Base-by-base conservation (phyloP, 768 basidiomycete species). In the Phanerochaete carnosa region DNA sequence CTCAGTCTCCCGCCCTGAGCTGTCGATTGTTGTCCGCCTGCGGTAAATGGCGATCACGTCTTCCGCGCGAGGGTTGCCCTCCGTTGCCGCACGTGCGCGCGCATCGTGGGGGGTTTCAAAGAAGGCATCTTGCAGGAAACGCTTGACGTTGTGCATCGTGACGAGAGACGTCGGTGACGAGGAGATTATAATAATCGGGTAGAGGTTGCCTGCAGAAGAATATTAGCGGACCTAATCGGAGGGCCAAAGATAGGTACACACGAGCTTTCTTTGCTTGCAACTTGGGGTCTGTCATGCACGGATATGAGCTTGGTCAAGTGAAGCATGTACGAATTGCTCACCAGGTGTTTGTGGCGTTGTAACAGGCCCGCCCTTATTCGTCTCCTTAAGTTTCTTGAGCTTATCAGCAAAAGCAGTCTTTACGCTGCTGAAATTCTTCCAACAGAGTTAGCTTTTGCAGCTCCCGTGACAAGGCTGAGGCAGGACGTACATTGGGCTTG, bases 121-220 rank as follows among this genome's bases (percentile, higher is more conserved):
- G 19, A 67, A 65, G 0, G 93, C 84, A 68, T 98, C 94, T 76
- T 98, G 94, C 16, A 99, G 75, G 75, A 98, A 97, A 32, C 84
- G 85, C 72, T 92, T 92, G 58, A 98, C 94, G 69, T 99, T 99
- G 83, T 95, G 88, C 94, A 99, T 97, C 6, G 94, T 97, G 70
- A 99, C 88, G 58, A 99, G 84, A 2, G 94, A 88, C 1, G 96
- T 98, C 0, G 95, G 95, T 16, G 90, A 95, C 0, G 95, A 96
- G 0, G 95, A 96, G 45, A 99, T 95, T 78, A 98, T 90, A 73
- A 98, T 97, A 69, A 99, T 98, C 0, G 96, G 96, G 74, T 90
- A 90, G 68, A 83, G 85, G 69, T 86, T 86, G 64, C 83, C 88
- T 92, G 72, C 7, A 26, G n/a, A 45, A 16, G 32, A 53, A 13